Percentiles rank a stretch among this genome's conserved stretches.
Conservation (phyloP, 2,329 filamentous ascomycete genomes). For the Lachnellula arida region DNA sequence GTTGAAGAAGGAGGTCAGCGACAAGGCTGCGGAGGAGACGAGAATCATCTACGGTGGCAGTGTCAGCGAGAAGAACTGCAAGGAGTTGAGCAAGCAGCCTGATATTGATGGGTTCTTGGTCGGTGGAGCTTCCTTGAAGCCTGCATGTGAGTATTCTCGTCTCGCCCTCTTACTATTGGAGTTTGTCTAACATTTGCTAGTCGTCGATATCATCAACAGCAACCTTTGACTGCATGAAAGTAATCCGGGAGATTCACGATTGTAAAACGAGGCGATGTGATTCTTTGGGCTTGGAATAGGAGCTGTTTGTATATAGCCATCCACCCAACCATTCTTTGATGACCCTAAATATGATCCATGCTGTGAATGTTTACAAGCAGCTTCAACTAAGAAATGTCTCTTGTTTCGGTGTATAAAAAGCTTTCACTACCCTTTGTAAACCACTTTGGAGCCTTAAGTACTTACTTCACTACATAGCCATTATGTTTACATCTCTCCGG, state of each 20-base stretch:
- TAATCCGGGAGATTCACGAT: constrained; percentile 15
- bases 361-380: not conserved
- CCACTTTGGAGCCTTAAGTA: too few relatives aligned
- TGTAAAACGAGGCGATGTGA: constrained; percentile 7
- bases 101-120: constrained; percentile 99
- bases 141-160: constrained; percentile 74
- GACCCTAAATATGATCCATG: not conserved
- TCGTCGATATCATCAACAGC: constrained; percentile 67
- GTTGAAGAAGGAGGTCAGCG: constrained; percentile 73
- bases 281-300: not conserved
- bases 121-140: constrained; percentile 94
- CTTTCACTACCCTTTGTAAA: too few relatives aligned
- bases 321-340: not conserved
- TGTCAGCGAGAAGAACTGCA: constrained; percentile 97
- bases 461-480: not conserved
- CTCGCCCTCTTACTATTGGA: not conserved
- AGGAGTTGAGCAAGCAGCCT: constrained; percentile 81
- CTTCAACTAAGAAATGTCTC: too few relatives aligned
- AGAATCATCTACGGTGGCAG: constrained; percentile 95
- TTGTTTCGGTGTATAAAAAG: too few relatives aligned
- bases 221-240: constrained; percentile 31
- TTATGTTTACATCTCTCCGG: not conserved
- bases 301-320: not conserved
- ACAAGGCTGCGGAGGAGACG: constrained; percentile 75
- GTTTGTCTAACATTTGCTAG: constrained; percentile 28